Base-by-base conservation (phyloP, 441 rosid species). In the Cnidoscolus chayamansa region DNA sequence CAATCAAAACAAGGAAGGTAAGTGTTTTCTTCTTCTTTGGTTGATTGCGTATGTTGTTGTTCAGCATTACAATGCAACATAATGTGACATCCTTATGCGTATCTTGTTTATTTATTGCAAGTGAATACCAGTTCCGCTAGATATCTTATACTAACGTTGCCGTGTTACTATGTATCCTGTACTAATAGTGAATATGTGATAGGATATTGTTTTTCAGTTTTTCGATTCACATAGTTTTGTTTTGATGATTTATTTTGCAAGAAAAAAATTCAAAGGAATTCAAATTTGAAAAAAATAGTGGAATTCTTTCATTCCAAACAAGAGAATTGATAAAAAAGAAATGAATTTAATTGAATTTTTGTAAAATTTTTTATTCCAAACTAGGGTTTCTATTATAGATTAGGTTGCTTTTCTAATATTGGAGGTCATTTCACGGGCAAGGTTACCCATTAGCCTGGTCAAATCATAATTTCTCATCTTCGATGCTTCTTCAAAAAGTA, bases 1-100 rank as follows among this genome's bases (percentile, higher is more conserved):
- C 37, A 54, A 77, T 10, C 37, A 58, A 37, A 77, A 68, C 43
- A 77, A 67, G 11, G 81, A 85, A 81, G 93, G 97, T 91, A 63
- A 17, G 55, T 6, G n/a, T 63, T 70, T 32, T 19, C 19, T 5
- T 25, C 25, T 43, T 63, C 56, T 68, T 57, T 10, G n/a, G 68
- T 1, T 3, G 63, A 35, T 12, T 58, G 53, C 8, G 6, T 57
- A 16, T 20, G 3, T 11, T 43, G 62, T 58, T 58, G n/a, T 63
- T 56, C 49, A 47, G 57, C 17, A 25, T 35, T 51, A 9, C 12
- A 30, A 17, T 51, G 40, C 64, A 2, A 47, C 35, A 45, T 31
- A 48, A 6, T 56, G 6, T 69, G 16, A 4, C 65, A 57, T 58
- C 9, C 47, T 56, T 7, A 12, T 17, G 11, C 11, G 1, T 66